These are phyloP conservation scores for Chlamydomonas eustigma DNA, from an alignment of 139 green algal species.

Conservation along the genomic window DNA sequence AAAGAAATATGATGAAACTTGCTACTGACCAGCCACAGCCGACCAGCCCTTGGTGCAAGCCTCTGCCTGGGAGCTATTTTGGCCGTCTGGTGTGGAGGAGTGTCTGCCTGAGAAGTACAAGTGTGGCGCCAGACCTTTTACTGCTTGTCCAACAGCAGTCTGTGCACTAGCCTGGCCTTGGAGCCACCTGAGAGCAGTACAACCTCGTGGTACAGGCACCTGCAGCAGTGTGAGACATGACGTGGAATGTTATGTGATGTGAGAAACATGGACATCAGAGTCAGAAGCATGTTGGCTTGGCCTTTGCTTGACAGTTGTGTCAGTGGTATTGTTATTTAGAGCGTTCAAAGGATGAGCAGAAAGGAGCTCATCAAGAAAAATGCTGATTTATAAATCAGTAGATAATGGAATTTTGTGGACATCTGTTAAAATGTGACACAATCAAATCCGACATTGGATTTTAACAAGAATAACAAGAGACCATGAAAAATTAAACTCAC, in stretches of 20 bases:
- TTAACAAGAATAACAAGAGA: too few species aligned
- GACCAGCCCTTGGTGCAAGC: slow-evolving; percentile 34
- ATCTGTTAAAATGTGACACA: too few species aligned
- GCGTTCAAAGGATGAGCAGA: background rate
- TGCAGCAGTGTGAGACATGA: background rate
- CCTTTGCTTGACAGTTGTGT: too few species aligned
- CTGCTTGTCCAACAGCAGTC: background rate
- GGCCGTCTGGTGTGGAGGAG: slow-evolving; percentile 65
- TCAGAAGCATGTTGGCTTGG: too few species aligned
- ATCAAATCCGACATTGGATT: too few species aligned
- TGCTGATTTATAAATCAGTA: too few species aligned
- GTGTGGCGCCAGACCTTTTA: background rate
- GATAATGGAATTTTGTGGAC: too few species aligned
- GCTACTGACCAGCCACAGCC: slow-evolving; percentile 45
- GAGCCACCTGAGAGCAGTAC: slow-evolving; percentile 45
- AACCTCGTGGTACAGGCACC: slow-evolving; percentile 26
- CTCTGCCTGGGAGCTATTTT: slow-evolving; percentile 43
- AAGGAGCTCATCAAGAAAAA: too few species aligned
- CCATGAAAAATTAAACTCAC: too few species aligned
- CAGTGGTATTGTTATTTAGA: background rate
- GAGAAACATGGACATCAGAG: too few species aligned
- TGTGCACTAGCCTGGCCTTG: slow-evolving; percentile 19
- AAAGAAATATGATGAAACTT: background rate
- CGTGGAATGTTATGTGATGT: too few species aligned
- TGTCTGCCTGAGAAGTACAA: slow-evolving; percentile 75